Evolutionary conservation across 768 basidiomycete species (phyloP).

Genomic region (Amanita muscaria): DNA sequence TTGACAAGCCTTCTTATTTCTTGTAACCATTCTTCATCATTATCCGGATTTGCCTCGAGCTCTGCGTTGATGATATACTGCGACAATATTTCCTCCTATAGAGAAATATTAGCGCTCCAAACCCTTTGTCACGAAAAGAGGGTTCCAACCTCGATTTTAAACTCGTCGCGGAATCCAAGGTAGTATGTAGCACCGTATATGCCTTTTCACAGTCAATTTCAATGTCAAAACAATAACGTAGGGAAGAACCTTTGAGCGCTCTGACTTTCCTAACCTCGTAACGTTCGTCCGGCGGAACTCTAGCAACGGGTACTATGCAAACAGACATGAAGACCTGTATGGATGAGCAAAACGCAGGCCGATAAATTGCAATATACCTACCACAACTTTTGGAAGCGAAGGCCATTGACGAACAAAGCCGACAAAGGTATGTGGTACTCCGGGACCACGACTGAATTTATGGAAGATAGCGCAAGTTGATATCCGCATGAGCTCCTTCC

Average conservation of each 20-base stretch:
- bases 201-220: conserved; percentile 21
- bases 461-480: conserved; percentile 51
- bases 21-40: conserved; percentile 22
- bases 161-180: conserved; percentile 55
- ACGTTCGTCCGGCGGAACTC: conserved; percentile 39
- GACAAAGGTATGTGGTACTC: conserved; percentile 58
- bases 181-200: conserved; percentile 55
- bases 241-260: conserved; percentile 35
- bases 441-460: conserved; percentile 42
- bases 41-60: conserved; percentile 25
- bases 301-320: conserved; percentile 40
- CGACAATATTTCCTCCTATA: conserved; percentile 36
- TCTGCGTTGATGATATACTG: conserved; percentile 44
- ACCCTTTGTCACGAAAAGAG: not conserved
- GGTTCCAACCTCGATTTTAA: conserved; percentile 34
- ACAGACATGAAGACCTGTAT: conserved; percentile 57
- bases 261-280: conserved; percentile 53
- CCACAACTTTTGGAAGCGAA: conserved; percentile 55
- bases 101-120: not conserved
- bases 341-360: not conserved
- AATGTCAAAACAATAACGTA: not conserved
- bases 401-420: conserved; percentile 63
- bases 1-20: conserved; percentile 34
- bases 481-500: conserved; percentile 28
- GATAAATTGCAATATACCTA: conserved; percentile 22